Conservation (phyloP, 257 asterid genomes). For the Solanum piurae region DNA sequence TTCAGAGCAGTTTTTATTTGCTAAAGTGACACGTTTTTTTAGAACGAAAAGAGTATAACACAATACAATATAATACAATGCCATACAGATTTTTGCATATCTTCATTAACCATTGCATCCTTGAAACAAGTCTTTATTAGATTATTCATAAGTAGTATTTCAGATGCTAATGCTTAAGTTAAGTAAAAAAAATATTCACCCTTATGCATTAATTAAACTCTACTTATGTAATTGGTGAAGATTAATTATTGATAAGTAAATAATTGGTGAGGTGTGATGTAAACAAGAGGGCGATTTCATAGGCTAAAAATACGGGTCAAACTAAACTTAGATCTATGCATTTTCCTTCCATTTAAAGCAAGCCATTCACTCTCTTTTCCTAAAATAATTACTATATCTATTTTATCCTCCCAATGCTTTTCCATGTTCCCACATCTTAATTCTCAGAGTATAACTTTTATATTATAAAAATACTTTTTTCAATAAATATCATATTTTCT, state of each 20-base stretch:
- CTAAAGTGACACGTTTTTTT: too few species aligned
- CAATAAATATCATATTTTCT: not conserved
- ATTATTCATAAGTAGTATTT: too few species aligned
- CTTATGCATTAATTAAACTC: not conserved
- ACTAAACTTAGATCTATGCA: not conserved
- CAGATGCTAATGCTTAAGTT: too few species aligned
- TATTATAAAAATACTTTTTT: not conserved
- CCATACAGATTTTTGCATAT: too few species aligned
- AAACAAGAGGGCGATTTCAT: not conserved
- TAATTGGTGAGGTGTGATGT: not conserved
- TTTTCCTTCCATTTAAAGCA: not conserved
- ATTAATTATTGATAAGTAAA: not conserved
- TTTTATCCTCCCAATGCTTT: not conserved
- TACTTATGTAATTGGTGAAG: not conserved
- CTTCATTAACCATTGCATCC: too few species aligned
- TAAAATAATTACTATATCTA: not conserved
- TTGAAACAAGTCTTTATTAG: too few species aligned
- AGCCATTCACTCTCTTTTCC: not conserved
- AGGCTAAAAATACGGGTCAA: conserved; percentile 8
- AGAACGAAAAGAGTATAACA: too few species aligned
- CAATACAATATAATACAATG: too few species aligned
- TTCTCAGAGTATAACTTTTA: not conserved
- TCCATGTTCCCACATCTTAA: not conserved
- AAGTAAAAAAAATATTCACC: too few species aligned
- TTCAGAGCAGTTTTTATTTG: too few species aligned